Evolutionary conservation across 768 basidiomycete species (phyloP).

Genomic region (Rhizopogon sp.): DNA sequence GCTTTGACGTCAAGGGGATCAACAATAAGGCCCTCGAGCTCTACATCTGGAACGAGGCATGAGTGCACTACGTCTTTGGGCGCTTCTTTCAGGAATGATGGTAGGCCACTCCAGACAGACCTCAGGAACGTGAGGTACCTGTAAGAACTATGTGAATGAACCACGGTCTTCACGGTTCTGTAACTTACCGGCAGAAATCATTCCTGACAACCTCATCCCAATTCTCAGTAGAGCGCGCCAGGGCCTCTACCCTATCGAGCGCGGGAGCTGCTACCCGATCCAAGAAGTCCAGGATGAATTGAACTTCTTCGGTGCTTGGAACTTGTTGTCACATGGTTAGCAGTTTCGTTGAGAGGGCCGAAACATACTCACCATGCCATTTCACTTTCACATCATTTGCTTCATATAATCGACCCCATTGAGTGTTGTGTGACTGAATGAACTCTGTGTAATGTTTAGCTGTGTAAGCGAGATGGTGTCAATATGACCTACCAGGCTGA

Average conservation of each 20-base stretch:
- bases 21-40: slow-evolving; percentile 68
- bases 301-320: slow-evolving; percentile 54
- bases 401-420: slow-evolving; percentile 82
- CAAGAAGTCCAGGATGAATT: slow-evolving; percentile 75
- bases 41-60: slow-evolving; percentile 56
- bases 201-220: slow-evolving; percentile 70
- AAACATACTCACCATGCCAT: slow-evolving; percentile 68
- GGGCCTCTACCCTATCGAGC: slow-evolving; percentile 58
- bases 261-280: slow-evolving; percentile 62
- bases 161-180: background rate
- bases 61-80: slow-evolving; percentile 52
- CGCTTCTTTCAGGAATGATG: slow-evolving; percentile 59
- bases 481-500: slow-evolving; percentile 50
- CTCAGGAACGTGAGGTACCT: slow-evolving; percentile 68
- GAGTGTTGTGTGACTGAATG: slow-evolving; percentile 52
- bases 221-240: slow-evolving; percentile 42
- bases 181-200: slow-evolving; percentile 74
- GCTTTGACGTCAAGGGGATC: slow-evolving; percentile 63
- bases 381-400: slow-evolving; percentile 75
- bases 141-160: slow-evolving; percentile 3
- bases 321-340: slow-evolving; percentile 18
- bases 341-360: background rate
- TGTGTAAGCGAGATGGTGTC: slow-evolving; percentile 5
- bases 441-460: slow-evolving; percentile 41
- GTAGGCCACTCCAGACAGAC: slow-evolving; percentile 73